Evolutionary conservation across 495 filamentous ascomycete genomes (phyloP).

Genomic region (Aspergillus sclerotiicarbonarius): DNA sequence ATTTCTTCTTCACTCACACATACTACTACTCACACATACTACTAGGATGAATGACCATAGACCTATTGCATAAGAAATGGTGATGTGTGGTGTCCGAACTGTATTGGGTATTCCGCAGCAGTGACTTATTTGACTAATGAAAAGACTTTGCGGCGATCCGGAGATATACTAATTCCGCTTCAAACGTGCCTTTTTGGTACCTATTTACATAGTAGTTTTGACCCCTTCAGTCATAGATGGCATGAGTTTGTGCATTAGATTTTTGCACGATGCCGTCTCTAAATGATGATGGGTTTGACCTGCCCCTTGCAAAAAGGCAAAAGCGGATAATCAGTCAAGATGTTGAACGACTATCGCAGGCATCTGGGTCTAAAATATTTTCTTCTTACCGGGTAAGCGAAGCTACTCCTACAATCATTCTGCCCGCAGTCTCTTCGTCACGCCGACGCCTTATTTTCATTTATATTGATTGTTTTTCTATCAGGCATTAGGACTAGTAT

Average conservation of each 20-base stretch:
- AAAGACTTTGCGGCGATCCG: not conserved
- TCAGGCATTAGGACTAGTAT: conserved; percentile 89
- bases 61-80: not conserved
- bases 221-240: not conserved
- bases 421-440: not conserved
- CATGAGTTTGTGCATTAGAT: not conserved
- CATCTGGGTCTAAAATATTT: conserved; percentile 71
- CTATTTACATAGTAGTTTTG: not conserved
- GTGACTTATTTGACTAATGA: not conserved
- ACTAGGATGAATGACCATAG: too few species aligned
- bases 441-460: not conserved
- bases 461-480: not conserved
- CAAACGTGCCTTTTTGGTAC: not conserved
- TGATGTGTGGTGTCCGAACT: too few species aligned
- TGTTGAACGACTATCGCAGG: conserved; percentile 26
- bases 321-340: conserved; percentile 42
- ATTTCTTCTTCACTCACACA: too few species aligned
- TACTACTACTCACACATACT: not conserved
- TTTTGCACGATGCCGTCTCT: conserved; percentile 40
- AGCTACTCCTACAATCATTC: not conserved
- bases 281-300: conserved; percentile 46
- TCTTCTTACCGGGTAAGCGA: conserved; percentile 81
- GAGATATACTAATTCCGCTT: conserved; percentile 1
- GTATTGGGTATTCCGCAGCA: not conserved
- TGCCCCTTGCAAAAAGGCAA: conserved; percentile 64